Percentiles rank a stretch among this genome's conserved stretches.
phyloP scores from a whole-genome alignment of 441 rosid species.

The Gossypium davidsonii region DNA sequence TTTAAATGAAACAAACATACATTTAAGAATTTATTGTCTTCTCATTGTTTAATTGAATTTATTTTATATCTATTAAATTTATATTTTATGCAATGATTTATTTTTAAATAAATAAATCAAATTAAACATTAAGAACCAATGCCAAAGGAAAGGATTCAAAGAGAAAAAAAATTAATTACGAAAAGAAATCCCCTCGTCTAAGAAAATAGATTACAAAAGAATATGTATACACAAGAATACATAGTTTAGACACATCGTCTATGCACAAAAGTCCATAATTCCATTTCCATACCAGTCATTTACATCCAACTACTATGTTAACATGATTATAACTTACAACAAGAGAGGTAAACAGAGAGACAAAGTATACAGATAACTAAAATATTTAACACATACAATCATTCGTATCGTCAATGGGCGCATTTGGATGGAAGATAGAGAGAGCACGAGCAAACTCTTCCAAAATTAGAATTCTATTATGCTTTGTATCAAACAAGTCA shows the following conservation, averaged over 20 bases:
- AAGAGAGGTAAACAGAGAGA: not conserved
- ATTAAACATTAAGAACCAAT: no score
- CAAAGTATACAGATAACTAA: not conserved
- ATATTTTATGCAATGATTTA: no score
- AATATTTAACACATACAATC: constrained; percentile 32
- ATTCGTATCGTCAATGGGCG: constrained; percentile 78
- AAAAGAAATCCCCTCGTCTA: no score
- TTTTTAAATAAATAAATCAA: no score
- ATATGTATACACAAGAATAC: no score
- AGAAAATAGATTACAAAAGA: no score
- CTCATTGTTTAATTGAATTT: no score
- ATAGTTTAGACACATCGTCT: not conserved
- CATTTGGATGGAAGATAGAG: constrained; percentile 90
- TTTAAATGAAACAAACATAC: no score
- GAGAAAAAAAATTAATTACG: no score
- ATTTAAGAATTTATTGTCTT: no score
- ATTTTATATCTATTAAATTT: no score
- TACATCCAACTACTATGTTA: not conserved
- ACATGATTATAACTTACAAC: not conserved
- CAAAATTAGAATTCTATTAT: constrained; percentile 86
- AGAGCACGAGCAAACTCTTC: constrained; percentile 96
- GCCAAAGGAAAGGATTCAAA: no score
- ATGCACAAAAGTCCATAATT: not conserved
- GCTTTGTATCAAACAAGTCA: constrained; percentile 89
- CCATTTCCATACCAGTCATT: not conserved